Conservation (phyloP, 768 basidiomycete species). For the Chalciporus sphaerocephalus region DNA sequence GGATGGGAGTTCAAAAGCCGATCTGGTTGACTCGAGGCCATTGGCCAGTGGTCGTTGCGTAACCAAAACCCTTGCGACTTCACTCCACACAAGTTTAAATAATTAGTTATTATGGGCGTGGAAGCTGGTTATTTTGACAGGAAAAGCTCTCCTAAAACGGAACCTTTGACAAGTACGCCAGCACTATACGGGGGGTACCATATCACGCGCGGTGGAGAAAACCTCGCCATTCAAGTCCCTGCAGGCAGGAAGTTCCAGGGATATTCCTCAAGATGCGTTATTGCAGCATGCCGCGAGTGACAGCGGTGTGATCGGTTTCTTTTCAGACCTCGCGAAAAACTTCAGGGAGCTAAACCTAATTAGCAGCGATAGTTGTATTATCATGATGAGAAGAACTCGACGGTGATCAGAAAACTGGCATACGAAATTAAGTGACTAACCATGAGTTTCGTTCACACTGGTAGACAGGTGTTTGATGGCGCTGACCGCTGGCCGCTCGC, state of each 20-base stretch:
- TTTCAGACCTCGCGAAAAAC: background rate
- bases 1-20: constrained; percentile 3
- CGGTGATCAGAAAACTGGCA: background rate
- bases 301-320: constrained; percentile 6
- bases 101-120: background rate
- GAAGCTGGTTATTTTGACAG: background rate
- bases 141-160: background rate
- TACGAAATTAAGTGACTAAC: constrained; percentile 11
- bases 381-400: background rate
- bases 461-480: constrained; percentile 1
- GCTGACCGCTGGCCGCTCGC: background rate
- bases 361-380: background rate
- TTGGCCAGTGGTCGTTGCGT: background rate
- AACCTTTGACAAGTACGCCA: no score
- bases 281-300: no score
- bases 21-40: background rate
- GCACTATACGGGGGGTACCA: no score
- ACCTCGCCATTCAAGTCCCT: no score
- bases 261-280: no score
- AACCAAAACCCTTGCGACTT: background rate
- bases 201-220: no score
- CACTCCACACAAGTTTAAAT: constrained; percentile 9
- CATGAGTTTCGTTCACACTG: constrained; percentile 3
- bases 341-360: constrained; percentile 1
- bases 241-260: no score